Conservation (phyloP, 2,329 filamentous ascomycete species). For the Aspergillus neoniger region DNA sequence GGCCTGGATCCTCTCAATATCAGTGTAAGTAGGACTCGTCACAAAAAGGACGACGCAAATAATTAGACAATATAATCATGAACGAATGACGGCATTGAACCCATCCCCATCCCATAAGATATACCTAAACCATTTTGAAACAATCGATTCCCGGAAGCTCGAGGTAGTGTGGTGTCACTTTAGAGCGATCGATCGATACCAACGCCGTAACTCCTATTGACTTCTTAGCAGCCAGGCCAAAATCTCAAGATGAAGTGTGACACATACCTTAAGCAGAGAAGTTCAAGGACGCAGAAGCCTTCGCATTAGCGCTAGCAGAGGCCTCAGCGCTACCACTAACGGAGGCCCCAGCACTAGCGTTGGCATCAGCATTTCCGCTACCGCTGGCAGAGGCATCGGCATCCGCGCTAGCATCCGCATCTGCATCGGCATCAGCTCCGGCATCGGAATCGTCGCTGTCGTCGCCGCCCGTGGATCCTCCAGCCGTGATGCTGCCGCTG, state of each 20-base stretch:
- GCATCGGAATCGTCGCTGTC: neutral
- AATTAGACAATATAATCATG: neutral
- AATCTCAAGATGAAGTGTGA: neutral
- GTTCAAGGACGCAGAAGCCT: conserved; percentile 3
- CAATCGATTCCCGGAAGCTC: neutral
- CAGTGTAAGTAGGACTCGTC: neutral
- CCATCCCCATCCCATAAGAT: neutral
- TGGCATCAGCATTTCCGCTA: conserved; percentile 1
- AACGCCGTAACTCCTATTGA: neutral
- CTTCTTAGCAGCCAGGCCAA: neutral
- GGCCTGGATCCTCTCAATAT: neutral
- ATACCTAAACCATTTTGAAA: neutral
- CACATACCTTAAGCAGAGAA: neutral
- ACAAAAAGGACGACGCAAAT: neutral
- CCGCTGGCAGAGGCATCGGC: conserved; percentile 1
- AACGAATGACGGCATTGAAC: neutral
- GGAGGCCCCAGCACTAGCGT: conserved; percentile 2
- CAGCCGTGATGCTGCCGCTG: conserved; percentile 1
- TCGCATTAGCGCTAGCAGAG: conserved; percentile 12
- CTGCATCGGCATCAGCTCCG: conserved; percentile 1
- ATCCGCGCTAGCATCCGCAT: neutral
- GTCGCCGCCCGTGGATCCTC: neutral
- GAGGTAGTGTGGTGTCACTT: neutral
- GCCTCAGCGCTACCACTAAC: conserved; percentile 3
- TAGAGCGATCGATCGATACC: neutral